Evolutionary conservation across 306 rosid genomes (phyloP).

Genomic region (Oemleria cerasiformis): DNA sequence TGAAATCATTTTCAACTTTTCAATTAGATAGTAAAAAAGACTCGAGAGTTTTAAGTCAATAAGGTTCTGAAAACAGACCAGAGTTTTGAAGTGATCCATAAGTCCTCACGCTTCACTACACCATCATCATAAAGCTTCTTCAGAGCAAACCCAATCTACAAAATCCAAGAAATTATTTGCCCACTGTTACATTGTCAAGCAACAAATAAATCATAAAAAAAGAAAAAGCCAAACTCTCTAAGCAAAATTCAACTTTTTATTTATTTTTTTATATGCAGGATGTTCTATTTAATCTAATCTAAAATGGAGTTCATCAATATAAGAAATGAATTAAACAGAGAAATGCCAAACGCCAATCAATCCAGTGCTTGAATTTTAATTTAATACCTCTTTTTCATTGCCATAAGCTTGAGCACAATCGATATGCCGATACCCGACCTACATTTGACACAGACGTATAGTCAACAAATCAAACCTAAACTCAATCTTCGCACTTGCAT

Average conservation of each 20-base stretch:
- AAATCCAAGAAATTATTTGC: not conserved
- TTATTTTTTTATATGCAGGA: too few relatives aligned
- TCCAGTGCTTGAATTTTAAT: not conserved
- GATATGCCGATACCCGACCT: constrained; percentile 62
- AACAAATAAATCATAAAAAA: not conserved
- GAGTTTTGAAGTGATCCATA: constrained; percentile 83
- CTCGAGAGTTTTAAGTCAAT: not conserved
- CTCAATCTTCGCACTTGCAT: not conserved
- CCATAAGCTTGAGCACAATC: constrained; percentile 57
- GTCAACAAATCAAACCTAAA: not conserved
- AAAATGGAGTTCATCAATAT: too few relatives aligned
- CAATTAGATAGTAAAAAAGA: not conserved
- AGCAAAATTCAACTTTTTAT: too few relatives aligned
- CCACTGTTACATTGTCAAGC: not conserved
- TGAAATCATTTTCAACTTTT: not conserved
- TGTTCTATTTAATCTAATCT: too few relatives aligned
- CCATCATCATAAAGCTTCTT: constrained; percentile 60
- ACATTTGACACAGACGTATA: constrained; percentile 10
- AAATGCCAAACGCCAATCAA: not conserved
- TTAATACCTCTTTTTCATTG: constrained; percentile 57
- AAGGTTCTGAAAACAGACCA: constrained; percentile 34
- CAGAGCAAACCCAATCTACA: constrained; percentile 58
- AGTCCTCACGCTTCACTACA: constrained; percentile 61
- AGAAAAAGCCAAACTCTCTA: too few relatives aligned
- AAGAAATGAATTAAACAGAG: not conserved